Evolutionary conservation across 176 grass and related monocot species (phyloP).

Genomic region (Poa annua): DNA sequence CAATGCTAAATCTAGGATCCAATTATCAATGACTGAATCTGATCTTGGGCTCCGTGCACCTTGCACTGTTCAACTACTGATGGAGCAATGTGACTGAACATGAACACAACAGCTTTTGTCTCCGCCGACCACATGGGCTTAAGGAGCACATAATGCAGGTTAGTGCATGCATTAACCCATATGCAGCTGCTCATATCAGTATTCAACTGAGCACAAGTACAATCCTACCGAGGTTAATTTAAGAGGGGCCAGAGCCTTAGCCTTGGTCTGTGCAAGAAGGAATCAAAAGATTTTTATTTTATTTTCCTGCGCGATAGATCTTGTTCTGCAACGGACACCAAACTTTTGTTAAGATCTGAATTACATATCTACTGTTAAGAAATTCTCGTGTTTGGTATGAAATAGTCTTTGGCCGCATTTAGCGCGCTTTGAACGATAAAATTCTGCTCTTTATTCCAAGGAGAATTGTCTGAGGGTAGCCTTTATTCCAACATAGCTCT

Average conservation of each 20-base stretch:
- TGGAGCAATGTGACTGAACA: constrained; percentile 54
- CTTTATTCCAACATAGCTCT: constrained; percentile 39
- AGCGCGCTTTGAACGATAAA: constrained; percentile 3
- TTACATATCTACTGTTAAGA: constrained; percentile 33
- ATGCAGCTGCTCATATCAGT: constrained; percentile 44
- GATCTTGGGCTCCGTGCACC: constrained; percentile 29
- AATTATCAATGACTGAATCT: constrained; percentile 45
- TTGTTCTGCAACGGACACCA: background rate
- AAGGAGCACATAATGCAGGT: constrained; percentile 36
- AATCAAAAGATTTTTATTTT: constrained; percentile 50
- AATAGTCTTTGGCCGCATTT: constrained; percentile 34
- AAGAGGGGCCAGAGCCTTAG: constrained; percentile 8
- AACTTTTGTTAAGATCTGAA: constrained; percentile 43
- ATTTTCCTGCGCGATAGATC: constrained; percentile 31
- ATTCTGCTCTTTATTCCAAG: constrained; percentile 48
- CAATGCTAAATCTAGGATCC: background rate
- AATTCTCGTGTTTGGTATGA: constrained; percentile 32
- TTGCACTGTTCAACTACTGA: constrained; percentile 32
- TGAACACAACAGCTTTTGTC: constrained; percentile 58
- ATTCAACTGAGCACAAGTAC: constrained; percentile 50
- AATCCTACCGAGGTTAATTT: constrained; percentile 29
- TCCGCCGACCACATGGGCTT: constrained; percentile 51
- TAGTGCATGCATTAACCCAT: constrained; percentile 45
- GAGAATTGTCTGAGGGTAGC: background rate
- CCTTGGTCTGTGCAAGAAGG: constrained; percentile 53